Percentiles rank a stretch among this genome's conserved stretches.
Evolutionary conservation across 179 eudicot genomes (phyloP).

Genomic region (Pouteria campechiana): DNA sequence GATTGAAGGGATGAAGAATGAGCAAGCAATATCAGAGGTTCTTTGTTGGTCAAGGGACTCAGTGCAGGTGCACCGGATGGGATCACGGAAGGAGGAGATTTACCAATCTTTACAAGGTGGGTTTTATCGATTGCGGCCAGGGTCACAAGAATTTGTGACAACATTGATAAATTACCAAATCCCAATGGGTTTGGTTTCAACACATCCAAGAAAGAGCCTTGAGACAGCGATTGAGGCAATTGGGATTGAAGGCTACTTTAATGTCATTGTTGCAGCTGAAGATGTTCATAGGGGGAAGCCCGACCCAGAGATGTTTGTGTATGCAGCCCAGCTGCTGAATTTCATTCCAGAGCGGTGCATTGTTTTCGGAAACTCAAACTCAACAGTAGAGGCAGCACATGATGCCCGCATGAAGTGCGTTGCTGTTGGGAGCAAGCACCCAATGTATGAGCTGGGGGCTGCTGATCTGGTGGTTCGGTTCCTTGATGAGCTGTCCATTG

Average conservation of each 20-base stretch:
- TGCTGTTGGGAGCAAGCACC: conserved; percentile 96
- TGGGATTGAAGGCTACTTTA: conserved; percentile 68
- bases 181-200: conserved; percentile 93
- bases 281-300: conserved; percentile 95
- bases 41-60: conserved; percentile 95
- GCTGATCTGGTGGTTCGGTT: conserved; percentile 79
- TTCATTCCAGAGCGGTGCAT: conserved; percentile 89
- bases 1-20: conserved; percentile 92
- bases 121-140: conserved; percentile 58
- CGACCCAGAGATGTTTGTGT: conserved; percentile 91
- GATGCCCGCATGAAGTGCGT: conserved; percentile 93
- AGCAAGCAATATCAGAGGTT: conserved; percentile 87
- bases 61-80: conserved; percentile 40
- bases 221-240: conserved; percentile 61
- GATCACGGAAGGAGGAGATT: conserved; percentile 72
- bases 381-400: conserved; percentile 87
- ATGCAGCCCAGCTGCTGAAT: conserved; percentile 65
- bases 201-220: conserved; percentile 58
- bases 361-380: conserved; percentile 87
- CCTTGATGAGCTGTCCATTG: conserved; percentile 76
- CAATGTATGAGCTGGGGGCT: conserved; percentile 81
- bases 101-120: conserved; percentile 74
- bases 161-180: conserved; percentile 46
- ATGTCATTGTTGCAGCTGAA: conserved; percentile 79
- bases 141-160: conserved; percentile 69